These are phyloP conservation scores for Polytrichum formosum DNA, from an alignment of 225 moss, liverwort and hornwort species.

Conservation along the genomic window DNA sequence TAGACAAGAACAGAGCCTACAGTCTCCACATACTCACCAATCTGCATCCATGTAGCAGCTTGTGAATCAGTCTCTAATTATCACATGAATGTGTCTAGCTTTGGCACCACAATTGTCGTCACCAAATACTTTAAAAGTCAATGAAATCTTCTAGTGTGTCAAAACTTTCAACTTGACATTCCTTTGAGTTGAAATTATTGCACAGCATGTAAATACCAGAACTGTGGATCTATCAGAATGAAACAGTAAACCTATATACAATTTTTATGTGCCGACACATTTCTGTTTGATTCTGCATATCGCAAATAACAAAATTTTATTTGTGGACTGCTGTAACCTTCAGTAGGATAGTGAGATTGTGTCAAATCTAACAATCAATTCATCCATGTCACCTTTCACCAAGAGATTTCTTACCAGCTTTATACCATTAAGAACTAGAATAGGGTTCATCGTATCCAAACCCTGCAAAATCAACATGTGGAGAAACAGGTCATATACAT, in stretches of 20 bases:
- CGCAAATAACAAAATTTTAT: no score
- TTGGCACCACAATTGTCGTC: no score
- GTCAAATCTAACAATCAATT: neutral
- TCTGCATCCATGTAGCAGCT: constrained; percentile 19
- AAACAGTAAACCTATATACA: neutral
- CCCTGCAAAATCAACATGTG: constrained; percentile 23
- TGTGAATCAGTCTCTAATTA: constrained; percentile 5
- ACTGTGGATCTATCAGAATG: neutral
- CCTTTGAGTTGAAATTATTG: neutral
- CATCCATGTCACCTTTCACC: neutral
- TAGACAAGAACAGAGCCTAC: constrained; percentile 46
- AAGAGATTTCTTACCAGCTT: constrained; percentile 31
- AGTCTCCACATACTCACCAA: constrained; percentile 51
- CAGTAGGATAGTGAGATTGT: neutral
- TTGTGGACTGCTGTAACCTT: no score
- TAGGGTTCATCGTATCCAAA: constrained; percentile 50
- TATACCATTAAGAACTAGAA: constrained; percentile 36
- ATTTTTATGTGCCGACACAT: no score
- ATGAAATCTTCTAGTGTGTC: no score
- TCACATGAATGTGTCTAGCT: no score
- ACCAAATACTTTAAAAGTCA: no score
- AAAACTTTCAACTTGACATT: neutral
- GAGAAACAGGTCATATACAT: neutral
- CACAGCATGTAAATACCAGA: neutral
- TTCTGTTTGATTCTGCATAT: no score